Evolutionary conservation across 1,284 basidiomycete genomes (phyloP).

Genomic region (Mycosarcoma mackinlayi): DNA sequence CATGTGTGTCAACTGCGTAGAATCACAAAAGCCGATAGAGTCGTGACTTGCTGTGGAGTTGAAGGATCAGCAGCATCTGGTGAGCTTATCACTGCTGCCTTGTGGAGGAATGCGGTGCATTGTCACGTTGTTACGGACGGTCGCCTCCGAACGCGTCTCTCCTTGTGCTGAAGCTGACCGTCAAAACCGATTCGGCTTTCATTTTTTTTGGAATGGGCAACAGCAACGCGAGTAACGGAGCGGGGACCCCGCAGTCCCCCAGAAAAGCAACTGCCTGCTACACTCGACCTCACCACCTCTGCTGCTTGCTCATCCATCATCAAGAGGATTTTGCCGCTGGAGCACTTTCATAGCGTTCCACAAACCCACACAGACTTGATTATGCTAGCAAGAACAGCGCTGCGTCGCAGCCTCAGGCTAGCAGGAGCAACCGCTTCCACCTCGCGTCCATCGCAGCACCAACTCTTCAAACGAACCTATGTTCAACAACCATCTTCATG

Average conservation of each 20-base stretch:
- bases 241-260: slow-evolving; percentile 32
- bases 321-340: too few species aligned
- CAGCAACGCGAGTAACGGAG: background rate
- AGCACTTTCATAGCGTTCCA: too few species aligned
- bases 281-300: background rate
- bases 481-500: slow-evolving; percentile 20
- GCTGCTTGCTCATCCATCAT: background rate
- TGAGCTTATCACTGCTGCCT: too few species aligned
- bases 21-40: slow-evolving; percentile 2
- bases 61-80: too few species aligned
- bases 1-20: background rate
- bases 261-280: background rate
- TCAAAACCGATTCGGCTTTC: slow-evolving; percentile 25
- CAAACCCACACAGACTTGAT: too few species aligned
- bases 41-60: background rate
- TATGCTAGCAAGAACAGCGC: slow-evolving; percentile 27
- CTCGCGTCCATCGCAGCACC: background rate
- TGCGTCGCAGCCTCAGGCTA: slow-evolving; percentile 20
- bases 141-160: slow-evolving; percentile 4
- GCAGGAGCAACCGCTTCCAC: background rate
- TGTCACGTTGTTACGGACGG: slow-evolving; percentile 1
- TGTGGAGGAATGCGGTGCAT: too few species aligned
- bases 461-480: slow-evolving; percentile 18
- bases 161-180: slow-evolving; percentile 4
- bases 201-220: background rate